phyloP scores from a whole-genome alignment of 495 filamentous ascomycete species.

The Daldinia caldariorum region DNA sequence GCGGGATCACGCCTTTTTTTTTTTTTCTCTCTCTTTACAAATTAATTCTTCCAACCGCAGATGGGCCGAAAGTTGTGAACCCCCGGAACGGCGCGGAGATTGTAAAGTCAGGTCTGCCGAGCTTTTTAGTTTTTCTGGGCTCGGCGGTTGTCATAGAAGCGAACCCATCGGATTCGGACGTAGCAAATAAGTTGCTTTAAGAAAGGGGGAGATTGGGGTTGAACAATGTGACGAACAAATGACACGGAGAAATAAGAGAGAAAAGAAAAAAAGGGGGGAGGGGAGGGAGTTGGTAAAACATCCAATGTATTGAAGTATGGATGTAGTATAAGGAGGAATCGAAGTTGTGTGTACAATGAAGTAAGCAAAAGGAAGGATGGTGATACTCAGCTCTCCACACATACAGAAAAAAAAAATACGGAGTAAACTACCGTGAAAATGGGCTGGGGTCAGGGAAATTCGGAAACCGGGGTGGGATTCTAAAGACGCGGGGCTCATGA shows the following conservation, averaged over 20 bases:
- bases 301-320: not conserved
- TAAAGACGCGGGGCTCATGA: conserved; percentile 36
- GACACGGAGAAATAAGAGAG: conserved; percentile 27
- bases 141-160: conserved; percentile 38
- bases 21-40: conserved; percentile 18
- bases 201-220: conserved; percentile 16
- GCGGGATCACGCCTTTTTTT: conserved; percentile 24
- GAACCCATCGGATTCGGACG: conserved; percentile 15
- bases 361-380: conserved; percentile 32
- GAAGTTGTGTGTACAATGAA: conserved; percentile 32
- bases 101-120: conserved; percentile 34
- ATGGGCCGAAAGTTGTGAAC: conserved; percentile 26
- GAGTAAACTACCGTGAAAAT: conserved; percentile 36
- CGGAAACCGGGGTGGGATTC: conserved; percentile 38
- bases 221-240: conserved; percentile 22
- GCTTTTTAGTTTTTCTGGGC: conserved; percentile 36
- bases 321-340: conserved; percentile 12
- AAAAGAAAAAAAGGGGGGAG: conserved; percentile 7
- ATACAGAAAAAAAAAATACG: conserved; percentile 40
- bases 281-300: conserved; percentile 3
- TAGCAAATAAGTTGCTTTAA: conserved; percentile 9
- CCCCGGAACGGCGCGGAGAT: conserved; percentile 25
- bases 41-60: conserved; percentile 23
- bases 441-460: conserved; percentile 26
- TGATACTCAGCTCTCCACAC: conserved; percentile 42